Evolutionary conservation across 164 flowering plant species (phyloP), one percentile per base, ranked within the genome.

Genomic region (Vitis riparia): DNA sequence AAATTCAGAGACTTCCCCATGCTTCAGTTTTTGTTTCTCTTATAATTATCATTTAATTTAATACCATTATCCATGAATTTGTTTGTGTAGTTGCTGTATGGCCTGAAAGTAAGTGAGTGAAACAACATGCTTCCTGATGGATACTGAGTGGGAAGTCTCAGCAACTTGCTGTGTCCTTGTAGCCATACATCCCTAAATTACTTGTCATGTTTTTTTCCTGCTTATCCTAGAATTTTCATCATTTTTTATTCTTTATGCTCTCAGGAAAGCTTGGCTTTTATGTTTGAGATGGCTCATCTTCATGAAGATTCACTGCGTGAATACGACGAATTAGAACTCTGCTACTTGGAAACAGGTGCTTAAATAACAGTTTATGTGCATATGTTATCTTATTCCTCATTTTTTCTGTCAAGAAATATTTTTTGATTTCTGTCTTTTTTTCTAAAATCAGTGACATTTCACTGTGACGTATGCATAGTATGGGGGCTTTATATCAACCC

Each of bases 211-310:
- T 59, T 29, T 47, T 9, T 37, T 9, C 32, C 48, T 37, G 16
- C 47, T 6, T 16, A n/a, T 63, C 12, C 10, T 2, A 52, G 51
- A 11, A 17, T 59, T 51, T 27, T 16, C 62, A 23, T n/a, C 30
- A 65, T 56, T 27, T 66, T 44, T 29, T 16, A 37, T 68, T 51
- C 27, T 44, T 57, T 72, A 17, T 73, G 11, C 62, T 71, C 59
- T 70, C 89, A 95, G 99, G 99, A 95, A 89, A 93, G 97, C 85
- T 76, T 95, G 83, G 99, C 99, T 67, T 95, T 93, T 76, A 89
- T 95, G 88, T 95, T 95, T 86, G 97, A 93, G 83, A 88, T 95
- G 85, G 91, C 99, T 78, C 89, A 95, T 82, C 97, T 95, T 70
- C 86, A 90, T 84, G 99, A 95, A 78, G 99, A 95, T 85, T 82